Base-by-base conservation (phyloP, 1,139 yeast species). In the Nadsonia commutata region DNA sequence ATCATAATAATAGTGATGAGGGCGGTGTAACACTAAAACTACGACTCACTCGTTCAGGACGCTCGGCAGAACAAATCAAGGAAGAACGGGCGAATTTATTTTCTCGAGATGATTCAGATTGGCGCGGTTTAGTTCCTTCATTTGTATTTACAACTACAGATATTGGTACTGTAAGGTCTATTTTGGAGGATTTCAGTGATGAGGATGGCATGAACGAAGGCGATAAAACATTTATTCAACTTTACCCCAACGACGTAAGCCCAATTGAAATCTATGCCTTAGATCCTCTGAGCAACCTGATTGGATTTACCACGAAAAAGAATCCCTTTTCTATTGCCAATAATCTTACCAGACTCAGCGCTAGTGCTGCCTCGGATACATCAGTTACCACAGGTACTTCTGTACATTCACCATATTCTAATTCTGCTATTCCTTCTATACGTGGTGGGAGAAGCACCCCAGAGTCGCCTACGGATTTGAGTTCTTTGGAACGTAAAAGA, bases 271-370 rank as follows among this genome's bases (percentile, higher is more conserved):
- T 74, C 18, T 74, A 71, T 57, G 65, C 72, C 13, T 53, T 74
- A 23, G 84, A 78, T 56, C 85, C 85, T 3, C 62, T 76, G 50
- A 83, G 83, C 33, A 67, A 66, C 48, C 55, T 74, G 31, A 58
- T 78, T 44, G 83, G 83, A 7, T 78, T 78, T 60, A 72, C 80
- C 5, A 48, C 58, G 13, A 48, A 54, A 36, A 47, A 51, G 37
- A 60, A 60, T 41, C 64, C 67, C 11, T 61, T 60, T 44, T 53
- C 62, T 7, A 2, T 42, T 45, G 21, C 41, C 43, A 18, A 27
- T 21, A 40, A 42, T 36, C 36, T 38, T 18, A 18, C 40, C 20
- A 36, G 43, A 19, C n/a, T n/a, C n/a, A n/a, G n/a, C n/a, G n/a
- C n/a, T n/a, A n/a, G n/a, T n/a, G n/a, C n/a, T n/a, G n/a, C n/a